These are phyloP conservation scores for Cryptococcus depauperatus DNA, from an alignment of 1,284 basidiomycete species.

Conservation along the genomic window DNA sequence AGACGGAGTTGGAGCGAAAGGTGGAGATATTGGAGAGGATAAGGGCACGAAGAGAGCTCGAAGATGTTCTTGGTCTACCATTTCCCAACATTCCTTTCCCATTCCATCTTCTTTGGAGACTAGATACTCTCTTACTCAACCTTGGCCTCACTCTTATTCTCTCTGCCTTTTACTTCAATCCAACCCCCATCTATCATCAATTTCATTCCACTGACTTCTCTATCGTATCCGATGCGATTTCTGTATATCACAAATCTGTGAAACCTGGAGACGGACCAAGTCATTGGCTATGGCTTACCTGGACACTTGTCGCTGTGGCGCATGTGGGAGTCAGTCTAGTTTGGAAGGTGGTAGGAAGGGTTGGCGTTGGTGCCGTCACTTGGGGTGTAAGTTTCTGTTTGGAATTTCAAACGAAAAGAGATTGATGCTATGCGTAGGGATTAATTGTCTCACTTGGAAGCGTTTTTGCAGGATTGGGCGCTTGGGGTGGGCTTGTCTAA, in stretches of 20 bases:
- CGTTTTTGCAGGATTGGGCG: conserved; percentile 42
- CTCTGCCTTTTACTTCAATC: conserved; percentile 42
- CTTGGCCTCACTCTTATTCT: conserved; percentile 45
- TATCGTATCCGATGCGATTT: not conserved
- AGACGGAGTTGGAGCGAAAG: conserved; percentile 37
- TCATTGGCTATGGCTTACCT: conserved; percentile 28
- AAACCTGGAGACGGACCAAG: conserved; percentile 15
- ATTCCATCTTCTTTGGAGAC: conserved; percentile 42
- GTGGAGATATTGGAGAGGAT: conserved; percentile 42
- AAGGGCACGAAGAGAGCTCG: conserved; percentile 31
- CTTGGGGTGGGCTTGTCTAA: conserved; percentile 44
- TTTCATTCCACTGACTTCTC: conserved; percentile 1
- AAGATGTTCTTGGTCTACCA: conserved; percentile 39
- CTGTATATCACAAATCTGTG: not conserved
- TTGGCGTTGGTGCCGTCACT: conserved; percentile 42
- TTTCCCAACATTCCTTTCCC: conserved; percentile 43
- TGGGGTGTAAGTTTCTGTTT: conserved; percentile 41
- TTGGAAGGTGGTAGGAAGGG: conserved; percentile 40
- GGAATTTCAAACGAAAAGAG: not conserved
- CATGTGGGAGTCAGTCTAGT: conserved; percentile 35
- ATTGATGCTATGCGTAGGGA: conserved; percentile 22
- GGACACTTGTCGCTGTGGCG: conserved; percentile 27
- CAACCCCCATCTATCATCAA: conserved; percentile 39
- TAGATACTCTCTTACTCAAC: conserved; percentile 45
- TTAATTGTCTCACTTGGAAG: conserved; percentile 42